These are phyloP conservation scores for Xylariaceae sp. DNA, from an alignment of 2,329 filamentous ascomycete genomes.

Conservation along the genomic window DNA sequence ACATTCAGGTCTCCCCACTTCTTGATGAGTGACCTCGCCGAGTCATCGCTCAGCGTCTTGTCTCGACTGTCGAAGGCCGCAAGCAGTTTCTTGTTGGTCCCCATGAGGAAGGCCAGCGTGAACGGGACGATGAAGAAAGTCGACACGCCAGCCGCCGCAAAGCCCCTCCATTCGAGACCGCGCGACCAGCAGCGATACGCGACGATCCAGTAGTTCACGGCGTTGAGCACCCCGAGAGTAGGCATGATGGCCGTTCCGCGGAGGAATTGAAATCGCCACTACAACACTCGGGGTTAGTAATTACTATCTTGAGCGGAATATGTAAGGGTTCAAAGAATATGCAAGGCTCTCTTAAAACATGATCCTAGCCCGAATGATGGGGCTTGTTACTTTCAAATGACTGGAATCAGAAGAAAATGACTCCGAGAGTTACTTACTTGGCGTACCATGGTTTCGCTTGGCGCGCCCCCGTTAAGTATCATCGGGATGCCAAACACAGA, in stretches of 20 bases:
- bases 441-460: slow-evolving; percentile 32
- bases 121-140: slow-evolving; percentile 34
- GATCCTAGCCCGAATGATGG: no score
- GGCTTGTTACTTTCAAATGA: no score
- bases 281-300: no score
- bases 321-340: no score
- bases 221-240: slow-evolving; percentile 23
- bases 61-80: slow-evolving; percentile 26
- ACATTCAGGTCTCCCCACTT: slow-evolving; percentile 40
- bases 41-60: slow-evolving; percentile 35
- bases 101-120: slow-evolving; percentile 32
- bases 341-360: no score
- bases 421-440: no score
- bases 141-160: slow-evolving; percentile 32
- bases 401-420: no score
- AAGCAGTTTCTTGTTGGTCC: slow-evolving; percentile 27
- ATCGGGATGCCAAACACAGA: slow-evolving; percentile 29
- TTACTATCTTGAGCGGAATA: no score
- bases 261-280: slow-evolving; percentile 31
- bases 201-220: slow-evolving; percentile 29
- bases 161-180: slow-evolving; percentile 35
- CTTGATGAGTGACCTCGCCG: slow-evolving; percentile 34
- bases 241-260: slow-evolving; percentile 31
- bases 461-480: slow-evolving; percentile 28
- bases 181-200: slow-evolving; percentile 29